Evolutionary conservation across 495 filamentous ascomycete species (phyloP), one percentile per base, ranked within the genome.

Genomic region (Penicillium waksmanii): DNA sequence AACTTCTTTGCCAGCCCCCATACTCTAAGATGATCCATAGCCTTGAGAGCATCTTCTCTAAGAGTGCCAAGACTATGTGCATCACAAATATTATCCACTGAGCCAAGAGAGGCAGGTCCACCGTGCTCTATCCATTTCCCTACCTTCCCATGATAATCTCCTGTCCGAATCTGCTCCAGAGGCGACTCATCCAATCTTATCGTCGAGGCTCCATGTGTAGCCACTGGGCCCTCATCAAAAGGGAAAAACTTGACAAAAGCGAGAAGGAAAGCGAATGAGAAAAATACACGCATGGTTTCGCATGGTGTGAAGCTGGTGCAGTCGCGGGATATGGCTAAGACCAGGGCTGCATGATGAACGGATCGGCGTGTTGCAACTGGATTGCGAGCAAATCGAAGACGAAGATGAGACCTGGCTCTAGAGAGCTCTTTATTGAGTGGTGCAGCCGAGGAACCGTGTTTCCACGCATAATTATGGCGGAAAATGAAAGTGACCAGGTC

Each of bases 401-500:
- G 44, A 25, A 47, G 44, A 19, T 47, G 44, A 7, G 17, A 11
- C 17, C 44, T 19, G n/a, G 44, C 44, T 2, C 44, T 19, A 4
- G 17, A 19, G 10, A 47, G 44, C 17, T 47, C 44, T 47, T 47
- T 19, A 11, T 47, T n/a, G 13, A 47, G 44, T 25, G 2, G 44
- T 5, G 44, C 5, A 5, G 0, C 21, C 7, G 44, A 19, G 0
- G 44, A 19, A 7, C 17, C 17, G 11, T 47, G 13, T 17, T 47
- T 47, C 44, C 13, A 47, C 9, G 44, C 44, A 47, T 47, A 47
- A 19, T 47, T 47, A 17, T 47, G 11, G 13, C 44, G 44, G 44
- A 47, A 47, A 8, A 50, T 50, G 47, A 50, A 50, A 18, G 21
- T 27, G 47, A 50, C 47, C 11, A 50, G 47, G 18, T 50, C 47